Evolutionary conservation across 768 basidiomycete species (phyloP), one percentile per base, ranked within the genome.

Genomic region (Dendrothele bispora): DNA sequence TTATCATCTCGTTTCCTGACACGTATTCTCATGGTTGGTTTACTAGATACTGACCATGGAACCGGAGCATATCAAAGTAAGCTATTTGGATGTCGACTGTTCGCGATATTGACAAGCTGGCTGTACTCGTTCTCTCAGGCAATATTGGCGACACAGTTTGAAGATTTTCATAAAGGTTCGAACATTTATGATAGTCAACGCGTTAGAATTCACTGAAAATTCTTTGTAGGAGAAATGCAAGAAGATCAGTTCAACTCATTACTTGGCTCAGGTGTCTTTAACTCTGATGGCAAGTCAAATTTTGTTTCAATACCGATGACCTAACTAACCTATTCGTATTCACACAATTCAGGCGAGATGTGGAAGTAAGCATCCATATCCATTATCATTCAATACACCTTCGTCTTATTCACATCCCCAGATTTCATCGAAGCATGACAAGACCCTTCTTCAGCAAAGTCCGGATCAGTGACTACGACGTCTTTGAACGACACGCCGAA

Each of bases 361-460:
- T 84, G 82, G 82, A 84, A 82, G 74, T 82, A 44, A 49, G 48
- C 35, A 64, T n/a, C n/a, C n/a, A 35, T 34, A 7, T 18, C 24
- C 12, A 17, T 15, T 41, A n/a, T n/a, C n/a, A n/a, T n/a, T 17
- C 24, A 12, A 2, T 4, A 7, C 17, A 30, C 15, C 7, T 32
- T 8, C 22, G 29, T 22, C 27, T 15, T 35, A 14, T 32, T 18
- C 20, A 1, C n/a, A 14, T 7, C 37, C 7, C n/a, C n/a, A 81
- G 80, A 54, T 79, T 82, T 60, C 82, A 83, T 53, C 77, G 82
- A 12, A 58, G 70, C 0, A 80, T 84, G 67, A 78, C 79, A 0
- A 74, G 83, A 2, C 83, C 83, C 0, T 84, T 83, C 68, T 84
- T 85, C 64, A 70, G 49, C 53, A 72, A 67, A 44, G 77, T 80